Base-by-base conservation (phyloP, 2,329 filamentous ascomycete genomes). In the Pseudogymnoascus sp. region DNA sequence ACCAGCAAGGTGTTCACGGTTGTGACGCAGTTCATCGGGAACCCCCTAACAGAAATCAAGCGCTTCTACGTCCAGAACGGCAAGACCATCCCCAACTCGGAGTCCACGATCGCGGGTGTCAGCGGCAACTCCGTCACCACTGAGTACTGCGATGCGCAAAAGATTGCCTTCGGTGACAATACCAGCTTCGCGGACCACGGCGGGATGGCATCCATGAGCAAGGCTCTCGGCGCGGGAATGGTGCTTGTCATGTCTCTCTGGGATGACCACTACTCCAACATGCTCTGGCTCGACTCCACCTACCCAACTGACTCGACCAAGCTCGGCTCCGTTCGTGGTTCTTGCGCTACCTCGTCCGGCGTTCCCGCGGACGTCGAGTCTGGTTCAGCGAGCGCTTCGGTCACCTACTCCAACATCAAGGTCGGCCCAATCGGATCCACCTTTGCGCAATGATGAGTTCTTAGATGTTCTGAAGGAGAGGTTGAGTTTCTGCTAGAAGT, bases 241-340 rank as follows among this genome's bases (percentile, higher is more conserved):
- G 85, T 87, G 38, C 78, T 89, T 10, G 84, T 87, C 68, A 79
- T 89, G 78, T 81, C 78, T 16, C 75, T 86, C 64, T 83, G 80
- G 80, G 74, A 77, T 64, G 77, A 79, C 66, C 82, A 89, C 75
- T 75, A 81, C 65, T 76, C 82, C 70, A 81, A 87, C 76, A 90
- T 91, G 87, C 81, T 88, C 70, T 91, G 88, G 88, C 82, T 91
- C 69, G 88, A 91, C 78, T 83, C 82, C 65, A 82, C 77, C 72
- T 88, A 82, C 78, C 86, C 87, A 59, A 77, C 77, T 65, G 72
- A 75, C 66, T 69, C 75, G 28, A 78, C 76, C 61, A 67, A 65
- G 1, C 77, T 77, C 28, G 84, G 84, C 67, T 74, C 77, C 63
- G 75, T 75, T 44, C 82, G 84, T 70, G 85, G 85, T 62, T 75